A percentile compares a stretch with the other conserved stretches of the same genome.
These are phyloP conservation scores for Tanacetum coccineum DNA, from an alignment of 129 eudicot species.

Conservation along the genomic window DNA sequence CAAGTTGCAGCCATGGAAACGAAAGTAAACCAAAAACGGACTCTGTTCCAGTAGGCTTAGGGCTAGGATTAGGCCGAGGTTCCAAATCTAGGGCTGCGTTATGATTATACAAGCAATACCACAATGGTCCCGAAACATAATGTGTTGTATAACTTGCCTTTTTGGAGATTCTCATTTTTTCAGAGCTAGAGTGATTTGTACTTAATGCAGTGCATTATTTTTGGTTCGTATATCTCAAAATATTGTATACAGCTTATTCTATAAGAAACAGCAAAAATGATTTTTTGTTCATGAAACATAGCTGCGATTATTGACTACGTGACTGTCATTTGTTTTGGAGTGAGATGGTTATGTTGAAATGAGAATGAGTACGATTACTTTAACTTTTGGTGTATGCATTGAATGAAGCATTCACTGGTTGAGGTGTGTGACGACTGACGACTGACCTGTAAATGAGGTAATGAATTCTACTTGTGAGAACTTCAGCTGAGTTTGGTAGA, in stretches of 20 bases:
- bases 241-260: constrained; percentile 27
- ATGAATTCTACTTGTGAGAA: too few relatives aligned
- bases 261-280: constrained; percentile 12
- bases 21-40: constrained; percentile 37
- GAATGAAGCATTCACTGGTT: too few relatives aligned
- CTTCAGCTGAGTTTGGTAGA: too few relatives aligned
- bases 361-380: not conserved
- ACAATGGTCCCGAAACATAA: constrained; percentile 14
- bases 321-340: too few relatives aligned
- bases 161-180: constrained; percentile 21
- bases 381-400: not conserved
- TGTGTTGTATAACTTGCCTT: constrained; percentile 29
- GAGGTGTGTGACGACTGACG: too few relatives aligned
- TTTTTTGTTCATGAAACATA: constrained; percentile 15
- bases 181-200: constrained; percentile 21
- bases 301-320: too few relatives aligned
- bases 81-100: constrained; percentile 54
- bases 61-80: constrained; percentile 68
- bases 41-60: constrained; percentile 74
- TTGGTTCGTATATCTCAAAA: constrained; percentile 20
- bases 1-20: constrained; percentile 62
- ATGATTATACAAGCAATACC: constrained; percentile 26
- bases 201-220: constrained; percentile 17
- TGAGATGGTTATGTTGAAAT: too few relatives aligned
- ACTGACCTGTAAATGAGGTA: too few relatives aligned